Percentiles rank a stretch among this genome's conserved stretches.
Evolutionary conservation across 2,329 filamentous ascomycete genomes (phyloP).

Genomic region (Fusarium praegraminearum): DNA sequence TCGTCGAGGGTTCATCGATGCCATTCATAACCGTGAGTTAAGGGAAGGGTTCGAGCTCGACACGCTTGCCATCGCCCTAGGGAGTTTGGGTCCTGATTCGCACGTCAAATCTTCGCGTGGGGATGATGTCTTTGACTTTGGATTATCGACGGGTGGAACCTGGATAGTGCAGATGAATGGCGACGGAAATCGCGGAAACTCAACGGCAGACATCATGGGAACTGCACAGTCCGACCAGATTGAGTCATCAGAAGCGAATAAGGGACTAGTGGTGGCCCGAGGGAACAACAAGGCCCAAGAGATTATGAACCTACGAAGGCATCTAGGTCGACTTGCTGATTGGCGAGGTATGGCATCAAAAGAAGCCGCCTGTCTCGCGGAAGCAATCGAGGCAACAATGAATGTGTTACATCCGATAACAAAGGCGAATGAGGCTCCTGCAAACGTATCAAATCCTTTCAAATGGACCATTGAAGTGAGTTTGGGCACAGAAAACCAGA

Average conservation of each 20-base stretch:
- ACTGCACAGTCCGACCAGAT: no score
- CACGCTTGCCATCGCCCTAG: rapidly evolving
- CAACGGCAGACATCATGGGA: no score
- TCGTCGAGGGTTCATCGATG: rapidly evolving
- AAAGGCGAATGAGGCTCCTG: no score
- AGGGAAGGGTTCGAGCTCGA: not conserved
- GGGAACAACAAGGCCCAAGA: rapidly evolving
- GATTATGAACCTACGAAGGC: rapidly evolving
- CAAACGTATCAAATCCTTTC: no score
- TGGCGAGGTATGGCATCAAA: not conserved
- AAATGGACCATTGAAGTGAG: no score
- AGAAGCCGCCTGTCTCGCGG: not conserved
- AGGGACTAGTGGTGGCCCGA: no score
- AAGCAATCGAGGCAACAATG: rapidly evolving
- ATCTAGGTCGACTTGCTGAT: rapidly evolving
- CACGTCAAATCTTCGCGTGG: rapidly evolving
- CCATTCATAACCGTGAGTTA: rapidly evolving
- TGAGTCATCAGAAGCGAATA: no score
- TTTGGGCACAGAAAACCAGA: no score
- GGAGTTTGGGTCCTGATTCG: no score
- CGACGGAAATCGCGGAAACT: no score
- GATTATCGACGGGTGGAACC: not conserved
- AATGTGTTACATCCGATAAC: not conserved
- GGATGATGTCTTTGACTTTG: not conserved
- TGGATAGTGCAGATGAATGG: no score